phyloP scores from a whole-genome alignment of 768 basidiomycete species.

The Erythrobasidium yunnanense region DNA sequence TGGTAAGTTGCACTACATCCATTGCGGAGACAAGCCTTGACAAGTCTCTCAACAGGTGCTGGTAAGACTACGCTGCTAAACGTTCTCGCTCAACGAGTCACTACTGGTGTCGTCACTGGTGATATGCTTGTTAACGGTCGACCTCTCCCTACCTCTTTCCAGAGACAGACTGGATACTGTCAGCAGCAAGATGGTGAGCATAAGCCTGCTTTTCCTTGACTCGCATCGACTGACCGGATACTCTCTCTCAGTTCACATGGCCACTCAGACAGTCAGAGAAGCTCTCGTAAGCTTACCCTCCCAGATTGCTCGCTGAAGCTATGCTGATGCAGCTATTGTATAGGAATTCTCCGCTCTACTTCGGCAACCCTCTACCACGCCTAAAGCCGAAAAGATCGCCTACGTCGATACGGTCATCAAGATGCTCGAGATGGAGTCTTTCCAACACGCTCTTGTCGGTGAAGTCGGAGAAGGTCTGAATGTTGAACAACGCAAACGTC shows the following conservation, averaged over 20 bases:
- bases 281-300: slow-evolving; percentile 36
- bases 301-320: not conserved
- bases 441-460: slow-evolving; percentile 46
- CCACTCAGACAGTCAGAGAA: slow-evolving; percentile 44
- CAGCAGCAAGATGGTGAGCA: slow-evolving; percentile 40
- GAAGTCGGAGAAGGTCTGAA: slow-evolving; percentile 43
- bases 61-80: slow-evolving; percentile 44
- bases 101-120: slow-evolving; percentile 45
- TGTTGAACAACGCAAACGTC: slow-evolving; percentile 46
- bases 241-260: slow-evolving; percentile 38
- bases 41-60: too few species aligned
- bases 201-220: not conserved
- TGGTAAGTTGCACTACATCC: too few species aligned
- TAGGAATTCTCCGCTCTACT: slow-evolving; percentile 43
- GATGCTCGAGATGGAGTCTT: slow-evolving; percentile 44
- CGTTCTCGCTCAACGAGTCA: slow-evolving; percentile 35
- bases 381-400: slow-evolving; percentile 41
- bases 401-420: slow-evolving; percentile 45
- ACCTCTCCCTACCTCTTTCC: slow-evolving; percentile 42
- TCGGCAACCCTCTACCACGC: slow-evolving; percentile 41
- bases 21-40: too few species aligned
- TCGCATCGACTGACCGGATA: slow-evolving; percentile 33
- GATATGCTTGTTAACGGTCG: slow-evolving; percentile 44
- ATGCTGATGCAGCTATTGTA: too few species aligned
- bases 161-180: slow-evolving; percentile 44